A percentile compares a stretch with the other conserved stretches of the same genome.
Conservation (phyloP, 139 green algal species). For the Volvox reticuliferus region DNA sequence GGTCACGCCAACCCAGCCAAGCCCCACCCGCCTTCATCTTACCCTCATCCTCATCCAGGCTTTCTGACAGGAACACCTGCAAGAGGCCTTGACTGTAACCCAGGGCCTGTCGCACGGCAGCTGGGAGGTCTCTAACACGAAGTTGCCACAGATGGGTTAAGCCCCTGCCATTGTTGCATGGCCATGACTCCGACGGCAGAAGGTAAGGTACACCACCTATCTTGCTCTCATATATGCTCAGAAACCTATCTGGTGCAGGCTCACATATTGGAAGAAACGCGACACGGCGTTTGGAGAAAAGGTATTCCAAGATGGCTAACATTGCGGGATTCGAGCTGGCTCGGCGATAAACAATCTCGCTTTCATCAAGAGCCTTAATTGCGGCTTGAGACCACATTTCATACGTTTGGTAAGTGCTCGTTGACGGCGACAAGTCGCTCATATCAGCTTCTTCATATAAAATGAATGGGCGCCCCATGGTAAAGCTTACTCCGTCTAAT, state of each 20-base stretch:
- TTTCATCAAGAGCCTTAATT: background rate
- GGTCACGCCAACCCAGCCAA: too few species aligned
- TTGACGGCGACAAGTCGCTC: background rate
- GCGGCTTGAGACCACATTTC: background rate
- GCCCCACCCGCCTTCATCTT: background rate
- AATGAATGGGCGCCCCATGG: slow-evolving; percentile 10
- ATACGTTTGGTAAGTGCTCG: background rate
- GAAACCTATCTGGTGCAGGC: background rate
- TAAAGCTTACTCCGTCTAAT: background rate
- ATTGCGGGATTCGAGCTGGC: background rate
- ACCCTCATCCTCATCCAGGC: background rate
- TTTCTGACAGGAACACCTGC: slow-evolving; percentile 16
- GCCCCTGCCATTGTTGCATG: background rate
- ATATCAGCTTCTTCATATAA: background rate
- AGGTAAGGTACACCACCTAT: slow-evolving; percentile 26
- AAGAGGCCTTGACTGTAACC: background rate
- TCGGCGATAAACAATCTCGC: too few species aligned
- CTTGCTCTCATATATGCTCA: background rate
- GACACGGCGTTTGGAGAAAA: background rate
- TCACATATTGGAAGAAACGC: background rate
- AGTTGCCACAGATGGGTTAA: slow-evolving; percentile 11
- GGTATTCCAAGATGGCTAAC: background rate
- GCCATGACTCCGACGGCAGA: background rate
- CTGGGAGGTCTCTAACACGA: background rate
- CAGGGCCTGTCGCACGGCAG: background rate